These are phyloP conservation scores for Cladosporium oxysporum DNA, from an alignment of 2,329 filamentous ascomycete genomes.

Conservation along the genomic window DNA sequence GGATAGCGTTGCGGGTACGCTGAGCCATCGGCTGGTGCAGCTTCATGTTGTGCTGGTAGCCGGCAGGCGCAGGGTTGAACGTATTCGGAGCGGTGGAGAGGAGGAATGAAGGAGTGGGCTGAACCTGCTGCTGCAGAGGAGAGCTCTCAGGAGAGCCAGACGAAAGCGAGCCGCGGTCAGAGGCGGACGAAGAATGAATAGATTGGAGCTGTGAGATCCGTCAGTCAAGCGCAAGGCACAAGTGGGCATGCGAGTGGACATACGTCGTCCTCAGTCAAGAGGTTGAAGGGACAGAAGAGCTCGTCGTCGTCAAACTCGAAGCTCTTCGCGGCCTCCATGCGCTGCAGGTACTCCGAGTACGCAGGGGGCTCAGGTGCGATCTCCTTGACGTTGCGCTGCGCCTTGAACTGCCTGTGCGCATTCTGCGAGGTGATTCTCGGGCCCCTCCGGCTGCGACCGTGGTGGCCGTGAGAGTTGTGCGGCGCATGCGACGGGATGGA, in stretches of 20 bases:
- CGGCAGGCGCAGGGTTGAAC: constrained; percentile 52
- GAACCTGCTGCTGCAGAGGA: constrained; percentile 79
- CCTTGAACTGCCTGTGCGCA: constrained; percentile 75
- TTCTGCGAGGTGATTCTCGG: constrained; percentile 82
- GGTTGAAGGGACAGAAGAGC: constrained; percentile 84
- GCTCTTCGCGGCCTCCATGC: constrained; percentile 87
- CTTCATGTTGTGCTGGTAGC: constrained; percentile 71
- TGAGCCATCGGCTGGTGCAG: constrained; percentile 88
- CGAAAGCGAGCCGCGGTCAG: constrained; percentile 90
- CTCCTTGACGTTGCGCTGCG: constrained; percentile 84
- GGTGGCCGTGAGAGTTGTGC: constrained; percentile 69
- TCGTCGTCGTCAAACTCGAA: constrained; percentile 96
- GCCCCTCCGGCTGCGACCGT: constrained; percentile 81
- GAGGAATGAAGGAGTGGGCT: constrained; percentile 69
- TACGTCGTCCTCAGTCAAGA: constrained; percentile 93
- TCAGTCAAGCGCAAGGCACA: constrained; percentile 36
- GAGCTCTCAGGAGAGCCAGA: constrained; percentile 92
- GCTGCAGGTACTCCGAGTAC: constrained; percentile 75
- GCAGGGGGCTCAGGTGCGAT: constrained; percentile 70
- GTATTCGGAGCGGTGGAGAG: constrained; percentile 62
- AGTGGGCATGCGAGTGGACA: constrained; percentile 30
- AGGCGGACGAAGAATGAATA: constrained; percentile 77
- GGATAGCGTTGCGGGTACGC: constrained; percentile 90
- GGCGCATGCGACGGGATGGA: constrained; percentile 55
- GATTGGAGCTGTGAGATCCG: constrained; percentile 69